These are phyloP conservation scores for Eutrema japonicum DNA, from an alignment of 345 rosid genomes.

Conservation along the genomic window DNA sequence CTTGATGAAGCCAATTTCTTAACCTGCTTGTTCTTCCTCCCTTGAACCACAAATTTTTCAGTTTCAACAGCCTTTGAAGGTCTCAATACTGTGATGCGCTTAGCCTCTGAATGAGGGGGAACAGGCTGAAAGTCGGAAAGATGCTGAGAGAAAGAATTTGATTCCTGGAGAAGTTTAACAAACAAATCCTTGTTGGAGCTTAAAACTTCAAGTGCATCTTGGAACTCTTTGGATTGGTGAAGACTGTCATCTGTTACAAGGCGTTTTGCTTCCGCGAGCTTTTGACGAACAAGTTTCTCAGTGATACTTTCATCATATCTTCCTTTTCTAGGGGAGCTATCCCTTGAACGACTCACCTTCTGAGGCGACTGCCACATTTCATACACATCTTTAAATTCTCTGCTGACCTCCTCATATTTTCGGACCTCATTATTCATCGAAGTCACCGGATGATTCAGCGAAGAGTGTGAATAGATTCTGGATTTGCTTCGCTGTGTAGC, in stretches of 20 bases:
- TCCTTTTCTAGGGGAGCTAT: constrained; percentile 57
- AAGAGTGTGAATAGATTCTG: constrained; percentile 58
- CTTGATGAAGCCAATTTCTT: constrained; percentile 52
- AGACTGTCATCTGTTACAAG: constrained; percentile 79
- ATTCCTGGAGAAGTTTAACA: constrained; percentile 75
- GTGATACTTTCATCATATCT: constrained; percentile 44
- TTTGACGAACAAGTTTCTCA: constrained; percentile 80
- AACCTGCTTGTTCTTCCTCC: constrained; percentile 53
- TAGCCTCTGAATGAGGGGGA: constrained; percentile 69
- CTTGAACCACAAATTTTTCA: constrained; percentile 50
- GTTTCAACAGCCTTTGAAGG: constrained; percentile 76
- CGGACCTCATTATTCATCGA: constrained; percentile 54
- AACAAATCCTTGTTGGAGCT: constrained; percentile 78
- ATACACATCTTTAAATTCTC: constrained; percentile 62
- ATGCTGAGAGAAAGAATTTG: constrained; percentile 54
- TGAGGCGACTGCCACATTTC: constrained; percentile 68
- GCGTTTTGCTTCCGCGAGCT: constrained; percentile 82
- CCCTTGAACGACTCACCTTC: constrained; percentile 50
- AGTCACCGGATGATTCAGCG: constrained; percentile 56
- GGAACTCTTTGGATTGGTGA: constrained; percentile 81
- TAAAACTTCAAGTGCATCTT: constrained; percentile 80
- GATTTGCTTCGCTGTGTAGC: constrained; percentile 56
- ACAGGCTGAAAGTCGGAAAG: constrained; percentile 53
- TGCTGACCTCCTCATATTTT: constrained; percentile 55
- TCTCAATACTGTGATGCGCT: constrained; percentile 84